Evolutionary conservation across 345 rosid genomes (phyloP).

Genomic region (Salix arbutifolia): DNA sequence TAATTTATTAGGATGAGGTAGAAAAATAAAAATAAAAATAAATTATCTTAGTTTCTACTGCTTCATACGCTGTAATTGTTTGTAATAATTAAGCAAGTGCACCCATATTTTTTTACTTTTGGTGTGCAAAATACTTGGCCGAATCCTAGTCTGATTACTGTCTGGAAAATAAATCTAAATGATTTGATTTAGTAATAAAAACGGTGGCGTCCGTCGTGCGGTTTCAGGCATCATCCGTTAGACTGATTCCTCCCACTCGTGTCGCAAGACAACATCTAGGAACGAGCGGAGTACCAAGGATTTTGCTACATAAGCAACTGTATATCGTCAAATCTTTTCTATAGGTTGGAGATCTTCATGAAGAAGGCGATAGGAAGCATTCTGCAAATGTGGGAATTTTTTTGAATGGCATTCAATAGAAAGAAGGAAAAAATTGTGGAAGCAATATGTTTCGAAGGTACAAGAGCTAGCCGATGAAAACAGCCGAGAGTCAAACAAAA

Average conservation of each 20-base stretch:
- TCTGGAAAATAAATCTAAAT: too few species aligned
- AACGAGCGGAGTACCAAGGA: neutral
- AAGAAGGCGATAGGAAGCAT: neutral
- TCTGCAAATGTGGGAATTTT: neutral
- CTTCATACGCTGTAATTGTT: neutral
- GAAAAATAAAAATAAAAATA: too few species aligned
- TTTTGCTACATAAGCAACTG: neutral
- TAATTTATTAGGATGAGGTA: neutral
- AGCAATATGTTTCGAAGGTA: conserved; percentile 1
- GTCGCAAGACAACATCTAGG: neutral
- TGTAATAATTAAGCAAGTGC: neutral
- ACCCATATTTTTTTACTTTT: too few species aligned
- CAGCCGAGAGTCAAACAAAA: conserved; percentile 1
- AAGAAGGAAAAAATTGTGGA: neutral
- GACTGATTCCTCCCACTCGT: neutral
- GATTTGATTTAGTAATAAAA: too few species aligned
- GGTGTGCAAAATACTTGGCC: too few species aligned
- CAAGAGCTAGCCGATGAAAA: conserved; percentile 7
- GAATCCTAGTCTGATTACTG: too few species aligned
- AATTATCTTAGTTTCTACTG: neutral
- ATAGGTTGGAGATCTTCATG: neutral
- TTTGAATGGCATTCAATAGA: neutral
- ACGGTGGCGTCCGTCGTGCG: too few species aligned
- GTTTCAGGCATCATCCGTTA: neutral
- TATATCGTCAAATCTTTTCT: neutral